Percentiles rank a stretch among this genome's conserved stretches.
These are phyloP conservation scores for Podospora sp. DNA, from an alignment of 495 filamentous ascomycete species.

Conservation along the genomic window DNA sequence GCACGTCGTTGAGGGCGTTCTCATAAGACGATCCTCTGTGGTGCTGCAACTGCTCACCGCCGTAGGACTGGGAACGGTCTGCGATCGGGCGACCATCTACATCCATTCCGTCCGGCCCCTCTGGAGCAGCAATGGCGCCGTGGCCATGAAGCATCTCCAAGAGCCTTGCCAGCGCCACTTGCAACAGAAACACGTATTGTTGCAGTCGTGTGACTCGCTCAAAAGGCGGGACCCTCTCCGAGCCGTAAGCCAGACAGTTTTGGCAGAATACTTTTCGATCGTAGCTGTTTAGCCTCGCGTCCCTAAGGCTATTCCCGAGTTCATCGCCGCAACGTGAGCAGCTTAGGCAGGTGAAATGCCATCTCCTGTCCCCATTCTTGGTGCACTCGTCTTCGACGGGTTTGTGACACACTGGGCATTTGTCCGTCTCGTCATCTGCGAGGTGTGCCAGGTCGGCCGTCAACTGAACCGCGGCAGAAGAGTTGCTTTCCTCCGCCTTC, in stretches of 20 bases:
- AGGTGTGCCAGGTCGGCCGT: constrained; percentile 71
- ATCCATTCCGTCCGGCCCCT: constrained; percentile 72
- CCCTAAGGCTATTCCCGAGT: constrained; percentile 61
- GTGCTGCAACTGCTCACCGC: constrained; percentile 59
- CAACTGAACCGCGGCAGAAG: constrained; percentile 64
- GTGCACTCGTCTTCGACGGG: constrained; percentile 94
- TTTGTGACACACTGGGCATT: constrained; percentile 76
- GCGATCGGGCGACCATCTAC: constrained; percentile 58
- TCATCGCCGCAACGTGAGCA: constrained; percentile 78
- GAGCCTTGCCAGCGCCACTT: constrained; percentile 87
- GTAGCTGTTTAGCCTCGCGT: constrained; percentile 66
- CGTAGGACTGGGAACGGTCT: constrained; percentile 73
- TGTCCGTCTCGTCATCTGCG: constrained; percentile 78
- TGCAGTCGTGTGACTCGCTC: constrained; percentile 78
- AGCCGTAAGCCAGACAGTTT: constrained; percentile 53
- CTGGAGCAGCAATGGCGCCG: constrained; percentile 76
- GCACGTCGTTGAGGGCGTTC: constrained; percentile 94
- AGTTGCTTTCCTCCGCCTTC: constrained; percentile 63
- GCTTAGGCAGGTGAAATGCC: constrained; percentile 78
- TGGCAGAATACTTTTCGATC: constrained; percentile 70
- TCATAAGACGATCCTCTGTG: constrained; percentile 79
- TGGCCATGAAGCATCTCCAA: constrained; percentile 81
- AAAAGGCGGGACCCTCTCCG: constrained; percentile 42
- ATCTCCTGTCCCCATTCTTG: constrained; percentile 68
- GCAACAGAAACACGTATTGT: constrained; percentile 91